Percentiles rank a stretch among this genome's conserved stretches.
These are phyloP conservation scores for Vicia sativa DNA, from an alignment of 306 rosid genomes.

Conservation along the genomic window DNA sequence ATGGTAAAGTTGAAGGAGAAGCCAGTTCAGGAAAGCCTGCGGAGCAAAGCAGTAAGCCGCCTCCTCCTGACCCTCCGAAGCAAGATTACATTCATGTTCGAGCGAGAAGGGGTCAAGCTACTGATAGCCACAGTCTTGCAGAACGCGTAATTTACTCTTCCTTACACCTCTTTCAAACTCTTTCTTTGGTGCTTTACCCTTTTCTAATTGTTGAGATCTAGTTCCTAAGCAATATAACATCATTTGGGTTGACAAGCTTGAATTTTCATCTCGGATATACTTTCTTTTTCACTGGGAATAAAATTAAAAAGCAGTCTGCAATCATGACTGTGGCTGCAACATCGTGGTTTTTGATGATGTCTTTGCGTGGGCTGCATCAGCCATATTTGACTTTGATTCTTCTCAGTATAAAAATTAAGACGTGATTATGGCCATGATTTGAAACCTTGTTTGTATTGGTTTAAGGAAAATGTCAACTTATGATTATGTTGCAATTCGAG, in stretches of 20 bases:
- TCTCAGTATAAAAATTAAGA: background rate
- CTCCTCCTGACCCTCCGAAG: constrained; percentile 69
- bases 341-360: constrained; percentile 3
- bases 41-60: constrained; percentile 55
- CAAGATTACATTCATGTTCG: constrained; percentile 88
- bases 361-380: background rate
- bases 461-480: constrained; percentile 18
- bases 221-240: background rate
- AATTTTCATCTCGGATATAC: background rate
- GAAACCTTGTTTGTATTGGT: background rate
- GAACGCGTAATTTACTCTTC: constrained; percentile 62
- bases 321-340: background rate
- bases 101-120: constrained; percentile 96
- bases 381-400: background rate
- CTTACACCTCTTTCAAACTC: background rate
- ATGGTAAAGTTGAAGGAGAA: constrained; percentile 64
- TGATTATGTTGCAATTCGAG: constrained; percentile 33
- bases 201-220: background rate
- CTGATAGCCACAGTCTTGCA: constrained; percentile 95
- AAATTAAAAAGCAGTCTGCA: background rate
- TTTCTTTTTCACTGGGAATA: background rate
- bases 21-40: constrained; percentile 73
- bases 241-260: background rate
- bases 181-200: background rate
- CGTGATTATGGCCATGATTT: background rate